Evolutionary conservation across 768 basidiomycete species (phyloP), one percentile per base, ranked within the genome.

Genomic region (Serendipita vermifera): DNA sequence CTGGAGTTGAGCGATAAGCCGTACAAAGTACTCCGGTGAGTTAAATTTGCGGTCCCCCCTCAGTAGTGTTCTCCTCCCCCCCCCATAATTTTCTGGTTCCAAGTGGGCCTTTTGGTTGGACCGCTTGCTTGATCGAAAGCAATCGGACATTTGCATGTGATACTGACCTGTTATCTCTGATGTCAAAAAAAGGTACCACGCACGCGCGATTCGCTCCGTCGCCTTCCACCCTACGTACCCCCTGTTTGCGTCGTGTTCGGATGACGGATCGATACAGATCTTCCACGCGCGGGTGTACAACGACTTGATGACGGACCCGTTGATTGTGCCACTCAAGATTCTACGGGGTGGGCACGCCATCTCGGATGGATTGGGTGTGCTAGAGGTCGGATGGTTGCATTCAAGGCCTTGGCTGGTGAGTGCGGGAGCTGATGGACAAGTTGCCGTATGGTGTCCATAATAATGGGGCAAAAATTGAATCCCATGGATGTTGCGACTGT

Each of bases 311-410:
- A 93, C 88, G 40, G 94, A 99, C 70, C 94, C 96, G 31, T 74
- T 98, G 58, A 97, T 99, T 63, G 94, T 99, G 1, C 96, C 96
- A 17, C 73, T 99, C 64, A 98, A 98, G 71, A 94, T 98, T 54
- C 75, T 99, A 41, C 46, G 46, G 29, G 46, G 87, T 32, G 96
- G 93, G n/a, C 96, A 98, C 68, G 73, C 78, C 40, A 71, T 97
- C 55, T 78, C 71, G 58, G 89, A 93, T 29, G 87, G 86, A 1
- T 76, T 98, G 22, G 96, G 96, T 35, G 93, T 97, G 55, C 75
- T 98, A 58, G 87, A 91, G 64, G 73, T 93, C 57, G 81, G 76
- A 67, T 99, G 96, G 94, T 86, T 85, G 58, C 80, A 75, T 62
- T 80, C 80, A 60, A 83, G 92, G 59, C 92, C 94, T 55, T 98